Conservation (phyloP, 805 yeast genomes). For the Nakazawaea ernobii region DNA sequence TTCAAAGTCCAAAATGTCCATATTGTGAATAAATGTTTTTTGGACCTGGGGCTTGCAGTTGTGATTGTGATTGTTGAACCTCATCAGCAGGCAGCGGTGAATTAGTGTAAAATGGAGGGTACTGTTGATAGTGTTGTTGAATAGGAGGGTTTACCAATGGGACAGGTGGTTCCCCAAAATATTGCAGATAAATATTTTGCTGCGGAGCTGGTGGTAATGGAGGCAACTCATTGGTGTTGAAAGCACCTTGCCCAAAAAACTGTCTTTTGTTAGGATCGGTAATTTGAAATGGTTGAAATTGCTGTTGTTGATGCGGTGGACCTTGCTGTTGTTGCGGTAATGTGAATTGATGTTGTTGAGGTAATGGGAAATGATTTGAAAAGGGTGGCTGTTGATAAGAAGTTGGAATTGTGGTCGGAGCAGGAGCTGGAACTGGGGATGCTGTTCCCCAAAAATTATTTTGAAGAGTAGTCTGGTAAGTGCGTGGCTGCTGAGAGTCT, state of each 20-base stretch:
- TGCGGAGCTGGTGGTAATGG: neutral
- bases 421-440: neutral
- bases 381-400: too few relatives aligned
- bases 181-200: neutral
- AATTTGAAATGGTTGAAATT: neutral
- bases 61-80: neutral
- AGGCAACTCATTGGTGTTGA: neutral
- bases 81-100: neutral
- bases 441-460: neutral
- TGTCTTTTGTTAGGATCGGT: neutral
- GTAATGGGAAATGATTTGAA: neutral
- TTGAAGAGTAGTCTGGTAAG: neutral
- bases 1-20: neutral
- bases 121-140: neutral
- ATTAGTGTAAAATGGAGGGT: neutral
- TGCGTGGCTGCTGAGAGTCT: too few relatives aligned
- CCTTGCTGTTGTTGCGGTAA: slow-evolving; percentile 1
- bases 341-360: neutral
- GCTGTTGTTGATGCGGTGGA: slow-evolving; percentile 25
- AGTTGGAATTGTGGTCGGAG: too few relatives aligned
- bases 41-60: neutral
- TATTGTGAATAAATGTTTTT: neutral
- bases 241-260: neutral
- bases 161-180: neutral
- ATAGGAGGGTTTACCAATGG: neutral